phyloP scores from a whole-genome alignment of 345 rosid species.

The Corchorus capsularis region DNA sequence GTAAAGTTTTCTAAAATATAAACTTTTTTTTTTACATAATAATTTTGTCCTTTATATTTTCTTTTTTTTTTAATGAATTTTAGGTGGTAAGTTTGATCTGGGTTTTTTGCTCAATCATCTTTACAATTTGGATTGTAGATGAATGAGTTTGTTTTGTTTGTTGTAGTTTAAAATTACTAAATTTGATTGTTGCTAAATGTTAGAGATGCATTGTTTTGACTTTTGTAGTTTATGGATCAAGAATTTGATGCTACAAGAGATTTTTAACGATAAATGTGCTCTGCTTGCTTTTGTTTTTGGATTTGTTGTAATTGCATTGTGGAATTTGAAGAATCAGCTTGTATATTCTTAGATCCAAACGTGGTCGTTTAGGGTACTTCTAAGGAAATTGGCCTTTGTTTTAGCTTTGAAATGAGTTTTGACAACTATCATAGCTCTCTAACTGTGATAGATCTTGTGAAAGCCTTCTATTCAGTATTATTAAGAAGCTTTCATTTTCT shows the following conservation, averaged over 20 bases:
- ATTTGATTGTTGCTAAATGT: not conserved
- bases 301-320: not conserved
- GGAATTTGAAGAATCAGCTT: not conserved
- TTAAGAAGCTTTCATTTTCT: not conserved
- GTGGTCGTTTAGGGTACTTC: not conserved
- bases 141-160: not conserved
- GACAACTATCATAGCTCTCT: not conserved
- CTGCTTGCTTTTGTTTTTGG: not conserved
- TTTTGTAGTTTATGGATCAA: conserved; percentile 16
- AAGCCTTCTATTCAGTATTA: not conserved
- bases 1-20: conserved; percentile 31
- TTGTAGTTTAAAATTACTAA: not conserved
- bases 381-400: not conserved
- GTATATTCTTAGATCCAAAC: conserved; percentile 2
- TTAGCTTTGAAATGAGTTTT: conserved; percentile 3
- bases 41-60: no score
- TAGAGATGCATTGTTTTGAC: conserved; percentile 12
- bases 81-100: conserved; percentile 18
- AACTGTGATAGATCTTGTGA: not conserved
- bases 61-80: conserved; percentile 10
- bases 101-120: conserved; percentile 10
- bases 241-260: not conserved
- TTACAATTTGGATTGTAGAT: not conserved
- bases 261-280: not conserved
- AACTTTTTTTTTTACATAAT: not conserved